Conservation (phyloP, 1,284 basidiomycete genomes). For the Xanthoconium separans region DNA sequence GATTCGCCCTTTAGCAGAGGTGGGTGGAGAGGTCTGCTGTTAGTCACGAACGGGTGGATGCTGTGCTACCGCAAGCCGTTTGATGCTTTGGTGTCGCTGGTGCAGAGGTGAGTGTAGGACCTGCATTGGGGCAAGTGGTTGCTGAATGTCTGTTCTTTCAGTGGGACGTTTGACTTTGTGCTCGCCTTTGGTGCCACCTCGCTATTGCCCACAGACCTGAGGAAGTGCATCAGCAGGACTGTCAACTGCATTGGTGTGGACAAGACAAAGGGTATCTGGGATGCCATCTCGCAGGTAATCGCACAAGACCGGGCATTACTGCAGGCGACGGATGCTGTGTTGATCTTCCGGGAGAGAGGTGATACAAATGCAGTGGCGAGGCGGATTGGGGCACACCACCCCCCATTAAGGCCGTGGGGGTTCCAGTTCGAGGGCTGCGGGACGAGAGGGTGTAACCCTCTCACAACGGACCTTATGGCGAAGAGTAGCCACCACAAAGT, state of each 20-base stretch:
- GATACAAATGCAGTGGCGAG: too few species aligned
- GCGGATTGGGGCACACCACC: neutral
- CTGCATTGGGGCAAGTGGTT: accelerated
- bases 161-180: neutral
- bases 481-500: neutral
- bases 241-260: neutral
- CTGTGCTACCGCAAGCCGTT: neutral
- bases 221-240: neutral
- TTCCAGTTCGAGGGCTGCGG: neutral
- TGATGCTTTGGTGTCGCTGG: neutral
- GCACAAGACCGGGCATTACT: neutral
- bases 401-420: neutral
- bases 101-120: neutral
- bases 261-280: neutral
- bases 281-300: neutral
- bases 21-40: neutral
- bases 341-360: neutral
- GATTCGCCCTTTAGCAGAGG: neutral
- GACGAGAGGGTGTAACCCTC: neutral
- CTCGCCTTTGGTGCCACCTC: neutral
- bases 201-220: neutral
- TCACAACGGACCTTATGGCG: neutral
- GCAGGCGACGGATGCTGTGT: neutral
- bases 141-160: too few species aligned
- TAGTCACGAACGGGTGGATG: neutral